These are phyloP conservation scores for Acacia concinna DNA, from an alignment of 331 rosid species.

Conservation along the genomic window DNA sequence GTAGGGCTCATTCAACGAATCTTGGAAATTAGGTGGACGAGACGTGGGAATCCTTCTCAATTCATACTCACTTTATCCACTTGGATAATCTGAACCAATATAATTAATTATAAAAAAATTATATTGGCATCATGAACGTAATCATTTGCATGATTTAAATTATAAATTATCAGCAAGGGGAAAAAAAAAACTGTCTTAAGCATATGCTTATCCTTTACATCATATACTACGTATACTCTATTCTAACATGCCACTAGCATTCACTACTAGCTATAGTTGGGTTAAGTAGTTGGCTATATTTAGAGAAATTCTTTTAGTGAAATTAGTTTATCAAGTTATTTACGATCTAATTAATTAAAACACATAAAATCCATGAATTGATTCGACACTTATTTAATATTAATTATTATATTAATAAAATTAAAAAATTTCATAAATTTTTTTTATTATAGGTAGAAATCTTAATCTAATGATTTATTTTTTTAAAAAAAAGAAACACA, in stretches of 20 bases:
- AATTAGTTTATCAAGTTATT: too few species aligned
- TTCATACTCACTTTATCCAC: background rate
- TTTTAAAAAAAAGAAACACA: too few species aligned
- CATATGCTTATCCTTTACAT: background rate
- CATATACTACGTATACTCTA: background rate
- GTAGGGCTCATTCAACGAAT: conserved; percentile 13
- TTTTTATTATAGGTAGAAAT: too few species aligned
- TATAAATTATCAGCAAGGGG: background rate
- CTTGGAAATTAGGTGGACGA: background rate
- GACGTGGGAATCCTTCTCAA: background rate
- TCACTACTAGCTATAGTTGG: background rate
- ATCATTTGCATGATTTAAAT: background rate
- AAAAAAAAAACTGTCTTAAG: background rate
- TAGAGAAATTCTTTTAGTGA: too few species aligned
- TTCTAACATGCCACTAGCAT: background rate
- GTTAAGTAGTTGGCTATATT: too few species aligned
- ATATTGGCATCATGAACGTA: background rate
- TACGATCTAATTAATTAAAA: too few species aligned
- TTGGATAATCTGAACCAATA: background rate
- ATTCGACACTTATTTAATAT: too few species aligned
- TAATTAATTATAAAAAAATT: background rate
- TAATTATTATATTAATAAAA: too few species aligned
- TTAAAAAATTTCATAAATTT: too few species aligned
- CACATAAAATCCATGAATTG: too few species aligned
- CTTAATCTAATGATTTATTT: too few species aligned